phyloP scores from a whole-genome alignment of 1,139 yeast genomes.

The Candida neerlandica region DNA sequence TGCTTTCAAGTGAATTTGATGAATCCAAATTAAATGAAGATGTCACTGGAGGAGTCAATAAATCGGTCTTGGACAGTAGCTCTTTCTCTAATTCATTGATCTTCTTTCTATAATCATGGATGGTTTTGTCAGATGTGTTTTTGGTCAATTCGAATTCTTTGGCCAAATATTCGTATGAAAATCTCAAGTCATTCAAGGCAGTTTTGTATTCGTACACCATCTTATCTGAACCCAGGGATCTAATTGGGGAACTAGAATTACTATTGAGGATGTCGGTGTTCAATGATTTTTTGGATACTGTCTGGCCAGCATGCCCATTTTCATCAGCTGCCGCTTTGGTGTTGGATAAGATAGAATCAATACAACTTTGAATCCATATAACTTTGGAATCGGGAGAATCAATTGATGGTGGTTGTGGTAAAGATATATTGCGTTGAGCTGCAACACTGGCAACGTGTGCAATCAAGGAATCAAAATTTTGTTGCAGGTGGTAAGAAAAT shows the following conservation, averaged over 20 bases:
- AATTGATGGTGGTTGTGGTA: constrained; percentile 44
- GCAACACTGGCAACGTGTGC: constrained; percentile 58
- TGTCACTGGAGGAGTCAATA: constrained; percentile 8
- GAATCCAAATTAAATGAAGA: not conserved
- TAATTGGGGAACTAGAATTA: not conserved
- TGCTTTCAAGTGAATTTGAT: constrained; percentile 28
- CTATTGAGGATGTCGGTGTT: not conserved
- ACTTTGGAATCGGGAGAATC: constrained; percentile 36
- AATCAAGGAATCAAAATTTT: constrained; percentile 47
- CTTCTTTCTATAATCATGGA: constrained; percentile 52
- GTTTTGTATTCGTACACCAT: constrained; percentile 49
- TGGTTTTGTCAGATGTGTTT: constrained; percentile 47
- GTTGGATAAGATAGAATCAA: constrained; percentile 37
- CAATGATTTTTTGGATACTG: not conserved
- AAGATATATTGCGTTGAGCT: constrained; percentile 48
- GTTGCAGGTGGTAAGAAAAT: constrained; percentile 8
- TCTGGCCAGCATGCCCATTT: not conserved
- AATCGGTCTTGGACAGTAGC: not conserved
- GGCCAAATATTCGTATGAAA: constrained; percentile 62
- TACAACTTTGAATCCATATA: constrained; percentile 58
- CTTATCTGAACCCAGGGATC: constrained; percentile 17
- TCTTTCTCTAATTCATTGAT: constrained; percentile 49
- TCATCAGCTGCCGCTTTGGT: constrained; percentile 2
- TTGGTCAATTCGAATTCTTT: constrained; percentile 63
- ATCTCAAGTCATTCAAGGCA: constrained; percentile 61